Base-by-base conservation (phyloP, 441 rosid species). In the Bruguiera hainesii region DNA sequence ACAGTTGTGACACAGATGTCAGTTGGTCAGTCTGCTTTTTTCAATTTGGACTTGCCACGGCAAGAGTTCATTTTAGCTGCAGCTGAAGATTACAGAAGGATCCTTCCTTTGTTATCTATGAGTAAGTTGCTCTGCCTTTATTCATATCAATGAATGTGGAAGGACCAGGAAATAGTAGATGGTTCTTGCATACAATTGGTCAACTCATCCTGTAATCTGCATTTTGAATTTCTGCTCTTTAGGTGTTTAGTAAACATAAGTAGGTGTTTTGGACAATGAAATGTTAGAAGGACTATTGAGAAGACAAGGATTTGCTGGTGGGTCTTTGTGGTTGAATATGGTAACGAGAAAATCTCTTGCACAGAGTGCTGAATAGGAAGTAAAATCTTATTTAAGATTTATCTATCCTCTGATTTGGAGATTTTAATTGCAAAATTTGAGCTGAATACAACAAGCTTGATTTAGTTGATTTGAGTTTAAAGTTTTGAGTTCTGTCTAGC, bases 11-110 rank as follows among this genome's bases (percentile, higher is more conserved):
- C 82, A 53, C 90, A 84, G 83, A 78, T 95, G 93, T 86, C 95
- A 66, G 92, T 89, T 48, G 96, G 98, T 71, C 97, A 95, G 70
- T 86, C 82, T 71, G 90, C 90, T 50, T 74, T 70, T 75, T 82
- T 86, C 77, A 75, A 33, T 63, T 67, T 77, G 26, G 74, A 82
- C 42, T 72, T 83, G 66, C 80, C 81, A 37, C 60, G 71, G 31
- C 73, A 79, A 71, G 88, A 90, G 79, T 76, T 83, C 68, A 63
- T 95, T 75, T 77, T 92, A 66, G 93, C 99, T 56, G 85, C 79
- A 42, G 80, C 87, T 60, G 60, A 75, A 55, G 96, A 92, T 79
- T 75, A 80, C 66, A 76, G n/a, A 10, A 79, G 82, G 75, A 56
- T 62, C 33, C 75, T 69, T 39, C 69, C 76, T 19, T 76, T 90